Evolutionary conservation across 768 basidiomycete species (phyloP), one percentile per base, ranked within the genome.

Genomic region (Cystofilobasidium macerans): DNA sequence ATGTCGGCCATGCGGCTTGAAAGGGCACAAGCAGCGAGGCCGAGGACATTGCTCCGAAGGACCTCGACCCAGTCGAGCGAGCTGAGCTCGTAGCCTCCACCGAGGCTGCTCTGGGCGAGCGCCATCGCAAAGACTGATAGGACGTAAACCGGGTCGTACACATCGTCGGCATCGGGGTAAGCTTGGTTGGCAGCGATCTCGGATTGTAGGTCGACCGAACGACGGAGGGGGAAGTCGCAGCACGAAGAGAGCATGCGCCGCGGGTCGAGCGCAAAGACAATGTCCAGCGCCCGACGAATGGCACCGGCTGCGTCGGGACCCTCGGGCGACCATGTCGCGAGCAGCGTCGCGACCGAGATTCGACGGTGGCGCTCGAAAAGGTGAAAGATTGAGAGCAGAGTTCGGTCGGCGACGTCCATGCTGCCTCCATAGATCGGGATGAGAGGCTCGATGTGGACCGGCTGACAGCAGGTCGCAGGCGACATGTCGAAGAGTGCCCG

Each of bases 101-200:
- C 65, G 13, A 67, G 60, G 22, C 42, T 51, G 35, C 60, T 35
- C 38, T 86, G 83, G 1, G 77, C 76, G n/a, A 92, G 77, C 74
- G 84, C 81, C 59, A 85, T 81, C 5, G 82, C 80, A 42, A 85
- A 82, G n/a, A 91, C 77, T 2, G 84, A 77, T 38, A 87, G 75
- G 18, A 89, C 72, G 75, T 93, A 89, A 0, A 85, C 73, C 11
- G 92, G 90, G 72, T 97, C 92, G 71, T 92, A 95, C 38, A 85
- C 73, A 14, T 76, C 77, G 14, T 72, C 73, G 22, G 81, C 80
- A 30, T 76, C 74, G 30, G 43, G 32, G 9, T 33, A 28, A 26
- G 57, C 54, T n/a, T 38, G n/a, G 4, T 26, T 5, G 6, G 51
- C 3, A 14, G 32, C 57, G 33, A 61, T 28, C 16, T 61, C 59